Conservation (phyloP, 371 early-diverging fungal species). For the Dinochytrium kinnereticum region DNA sequence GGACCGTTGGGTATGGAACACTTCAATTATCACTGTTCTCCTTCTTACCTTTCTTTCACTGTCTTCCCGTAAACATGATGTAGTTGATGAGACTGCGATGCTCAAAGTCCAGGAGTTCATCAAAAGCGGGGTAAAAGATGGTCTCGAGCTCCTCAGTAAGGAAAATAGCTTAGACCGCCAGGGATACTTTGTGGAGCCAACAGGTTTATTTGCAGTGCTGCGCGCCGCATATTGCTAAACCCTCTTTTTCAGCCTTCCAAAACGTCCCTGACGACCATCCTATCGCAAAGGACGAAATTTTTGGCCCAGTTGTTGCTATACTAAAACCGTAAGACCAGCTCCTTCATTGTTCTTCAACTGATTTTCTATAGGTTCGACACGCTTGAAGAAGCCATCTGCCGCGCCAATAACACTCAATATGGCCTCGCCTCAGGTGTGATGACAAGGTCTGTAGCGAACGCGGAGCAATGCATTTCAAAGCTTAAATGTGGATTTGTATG, state of each 20-base stretch:
- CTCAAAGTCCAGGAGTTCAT: slow-evolving; percentile 18
- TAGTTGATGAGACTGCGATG: slow-evolving; percentile 20
- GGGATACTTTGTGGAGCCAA: slow-evolving; percentile 33
- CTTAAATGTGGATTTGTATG: slow-evolving; percentile 32
- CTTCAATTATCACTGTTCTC: not conserved
- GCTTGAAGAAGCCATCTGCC: slow-evolving; percentile 26
- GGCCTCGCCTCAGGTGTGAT: slow-evolving; percentile 43
- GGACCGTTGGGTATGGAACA: slow-evolving; percentile 27
- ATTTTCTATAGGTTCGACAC: slow-evolving; percentile 21
- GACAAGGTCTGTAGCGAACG: slow-evolving; percentile 4
- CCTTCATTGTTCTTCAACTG: not conserved
- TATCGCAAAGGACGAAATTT: slow-evolving; percentile 30
- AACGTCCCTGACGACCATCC: slow-evolving; percentile 16
- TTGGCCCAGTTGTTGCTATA: slow-evolving; percentile 39
- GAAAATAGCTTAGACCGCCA: not conserved
- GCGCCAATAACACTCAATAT: slow-evolving; percentile 30
- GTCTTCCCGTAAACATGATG: not conserved
- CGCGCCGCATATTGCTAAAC: not conserved
- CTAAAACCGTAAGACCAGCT: slow-evolving; percentile 25
- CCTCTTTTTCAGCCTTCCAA: not conserved
- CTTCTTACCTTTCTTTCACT: not conserved
- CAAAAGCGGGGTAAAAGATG: not conserved
- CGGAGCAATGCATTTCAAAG: slow-evolving; percentile 3
- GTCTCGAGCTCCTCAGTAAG: not conserved
- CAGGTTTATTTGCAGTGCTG: slow-evolving; percentile 6